Base-by-base conservation (phyloP, 2,329 filamentous ascomycete genomes). In the Penicillium sp. region DNA sequence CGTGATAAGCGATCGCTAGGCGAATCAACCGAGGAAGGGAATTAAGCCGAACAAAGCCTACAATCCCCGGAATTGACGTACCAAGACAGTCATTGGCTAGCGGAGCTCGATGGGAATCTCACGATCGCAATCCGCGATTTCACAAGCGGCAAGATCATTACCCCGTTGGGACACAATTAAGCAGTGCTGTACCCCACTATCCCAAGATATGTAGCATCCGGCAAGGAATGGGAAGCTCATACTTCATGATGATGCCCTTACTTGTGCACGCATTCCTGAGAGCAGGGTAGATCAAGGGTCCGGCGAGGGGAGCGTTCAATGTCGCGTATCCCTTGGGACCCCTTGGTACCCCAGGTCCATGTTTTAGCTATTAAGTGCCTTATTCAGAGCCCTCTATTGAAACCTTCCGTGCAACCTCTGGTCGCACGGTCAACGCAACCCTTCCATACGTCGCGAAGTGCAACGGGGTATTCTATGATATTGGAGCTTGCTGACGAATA, bases 291-390 rank as follows among this genome's bases (percentile, higher is more conserved):
- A 59, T 59, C 56, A 56, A 59, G 57, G 57, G 56, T 42, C 46
- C 47, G 18, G 49, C 54, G 51, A 58, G 54, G 54, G 52, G 54
- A 52, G 37, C 42, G 28, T 47, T 50, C 54, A 54, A 58, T 58
- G 54, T 58, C 56, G 56, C 54, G 56, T 46, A 59, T 59, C 57
- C 57, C 57, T 59, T 58, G 18, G 18, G 18, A 22, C 28, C 50
- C 54, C 49, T 47, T 57, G 34, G 47, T 45, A 52, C 35, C 35
- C 10, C 24, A 11, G 46, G 40, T 24, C 18, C 20, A 44, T 47
- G 46, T 48, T 50, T 47, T 44, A 51, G 44, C 42, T 52, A 52
- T 50, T 51, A 49, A 50, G 47, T 44, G 35, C 27, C 38, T 40
- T 40, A 37, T 26, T 29, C 35, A 44, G 22, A 42, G 45, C 8